These are phyloP conservation scores for Paramecium biaurelia DNA, from an alignment of 73 alveolate species.

Conservation along the genomic window DNA sequence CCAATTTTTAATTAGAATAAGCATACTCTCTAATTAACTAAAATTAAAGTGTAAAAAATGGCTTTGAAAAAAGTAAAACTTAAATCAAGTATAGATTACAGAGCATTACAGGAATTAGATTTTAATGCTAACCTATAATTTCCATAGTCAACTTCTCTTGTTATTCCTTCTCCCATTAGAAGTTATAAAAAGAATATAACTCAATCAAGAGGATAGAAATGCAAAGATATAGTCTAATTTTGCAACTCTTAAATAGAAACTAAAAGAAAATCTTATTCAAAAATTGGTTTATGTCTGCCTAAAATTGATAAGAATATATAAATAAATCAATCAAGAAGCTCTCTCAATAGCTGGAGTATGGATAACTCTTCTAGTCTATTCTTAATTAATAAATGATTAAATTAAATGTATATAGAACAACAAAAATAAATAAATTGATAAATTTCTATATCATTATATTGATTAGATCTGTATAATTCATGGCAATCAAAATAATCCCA, in stretches of 20 bases:
- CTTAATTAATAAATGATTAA: not conserved
- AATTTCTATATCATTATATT: not conserved
- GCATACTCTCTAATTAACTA: not conserved
- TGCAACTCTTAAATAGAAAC: not conserved
- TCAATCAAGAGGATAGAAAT: not conserved
- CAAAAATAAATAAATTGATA: not conserved
- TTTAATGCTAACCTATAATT: not conserved
- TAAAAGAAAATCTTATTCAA: not conserved
- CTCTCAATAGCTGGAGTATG: not conserved
- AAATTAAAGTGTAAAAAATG: not conserved
- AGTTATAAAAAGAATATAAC: not conserved
- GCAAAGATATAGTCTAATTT: not conserved
- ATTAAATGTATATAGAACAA: not conserved
- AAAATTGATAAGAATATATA: not conserved
- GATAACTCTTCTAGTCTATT: not conserved
- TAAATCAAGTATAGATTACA: not conserved
- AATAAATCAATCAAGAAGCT: not conserved
- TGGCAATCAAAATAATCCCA: not conserved
- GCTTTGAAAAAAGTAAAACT: not conserved
- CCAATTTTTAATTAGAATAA: not conserved
- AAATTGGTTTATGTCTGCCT: not conserved
- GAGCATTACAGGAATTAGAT: not conserved
- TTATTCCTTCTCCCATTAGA: not conserved
- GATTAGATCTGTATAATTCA: not conserved
- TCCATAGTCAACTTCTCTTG: not conserved